Evolutionary conservation across 1,284 basidiomycete genomes (phyloP), one percentile per base, ranked within the genome.

Genomic region (Fistulinella cinereoalba): DNA sequence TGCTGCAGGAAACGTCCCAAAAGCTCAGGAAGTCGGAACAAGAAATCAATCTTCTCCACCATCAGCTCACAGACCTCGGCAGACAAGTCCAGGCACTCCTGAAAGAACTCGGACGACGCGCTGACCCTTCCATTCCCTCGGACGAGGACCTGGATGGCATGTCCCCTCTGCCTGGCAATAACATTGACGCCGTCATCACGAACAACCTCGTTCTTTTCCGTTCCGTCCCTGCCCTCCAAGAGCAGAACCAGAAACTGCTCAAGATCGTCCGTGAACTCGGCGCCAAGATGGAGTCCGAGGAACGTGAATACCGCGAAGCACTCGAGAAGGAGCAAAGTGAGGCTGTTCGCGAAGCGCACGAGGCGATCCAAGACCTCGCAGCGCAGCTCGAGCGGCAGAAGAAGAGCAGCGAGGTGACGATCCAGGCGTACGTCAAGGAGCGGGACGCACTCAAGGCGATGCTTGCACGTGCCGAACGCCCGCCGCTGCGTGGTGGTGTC

Each of bases 141-240:
- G 81, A 88, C 47, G 81, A 85, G 24, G 79, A 88, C 24, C 74
- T 92, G 23, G 85, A 87, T 39, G 66, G 16, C 65, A 74, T 56
- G 66, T 60, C 24, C n/a, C 53, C 46, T 25, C 55, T 32, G 40
- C 76, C 77, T 6, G 77, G 76, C 2, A 75, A 80, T 43, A 77
- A 80, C 51, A 83, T 85, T 23, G 84, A 93, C 53, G 73, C 75
- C 0, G 81, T 98, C 53, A 96, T 98, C 66, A 88, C 91, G 19
- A 89, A 89, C 61, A 80, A 94, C 57, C 81, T 99, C 12, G 89
- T 98, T 38, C 80, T 92, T 22, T 99, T 95, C 82, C 77, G 76
- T 38, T 88, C 85, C 1, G 81, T 98, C 40, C 77, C 81, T 11
- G 77, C 80, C 18, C 72, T 99, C 23, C 92, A 97, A 59, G 80